Percentiles rank a stretch among this genome's conserved stretches.
Evolutionary conservation across 306 rosid species (phyloP).

Genomic region (Begonia fuchsioides): DNA sequence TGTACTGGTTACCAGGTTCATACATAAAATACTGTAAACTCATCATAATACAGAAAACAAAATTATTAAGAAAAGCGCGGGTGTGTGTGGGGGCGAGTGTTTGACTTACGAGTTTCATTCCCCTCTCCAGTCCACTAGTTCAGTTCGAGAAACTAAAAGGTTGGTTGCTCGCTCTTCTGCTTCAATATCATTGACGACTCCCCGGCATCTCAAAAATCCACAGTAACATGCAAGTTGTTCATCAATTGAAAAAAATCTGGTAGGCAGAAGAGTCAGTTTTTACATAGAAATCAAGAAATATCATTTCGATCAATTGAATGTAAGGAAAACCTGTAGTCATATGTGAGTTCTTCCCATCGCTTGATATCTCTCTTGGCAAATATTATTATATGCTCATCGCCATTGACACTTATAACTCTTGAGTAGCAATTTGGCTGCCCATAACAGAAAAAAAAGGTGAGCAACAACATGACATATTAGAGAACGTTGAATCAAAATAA

Average conservation of each 20-base stretch:
- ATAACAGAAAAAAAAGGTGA: constrained; percentile 10
- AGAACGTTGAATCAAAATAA: too few species aligned
- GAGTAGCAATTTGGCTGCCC: constrained; percentile 99
- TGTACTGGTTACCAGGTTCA: too few species aligned
- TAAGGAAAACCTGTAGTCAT: constrained; percentile 70
- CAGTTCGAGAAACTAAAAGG: constrained; percentile 47
- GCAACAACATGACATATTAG: constrained; percentile 1
- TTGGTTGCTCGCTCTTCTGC: constrained; percentile 86
- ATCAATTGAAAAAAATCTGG: constrained; percentile 88
- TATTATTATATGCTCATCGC: constrained; percentile 91
- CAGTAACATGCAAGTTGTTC: constrained; percentile 92
- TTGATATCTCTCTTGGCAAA: constrained; percentile 94
- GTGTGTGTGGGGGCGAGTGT: too few species aligned
- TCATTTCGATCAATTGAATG: constrained; percentile 7
- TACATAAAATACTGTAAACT: too few species aligned
- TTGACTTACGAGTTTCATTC: constrained; percentile 49
- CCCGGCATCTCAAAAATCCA: constrained; percentile 86
- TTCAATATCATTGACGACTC: constrained; percentile 82
- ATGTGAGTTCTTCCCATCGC: constrained; percentile 97
- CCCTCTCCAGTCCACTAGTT: constrained; percentile 79
- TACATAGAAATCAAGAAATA: constrained; percentile 14
- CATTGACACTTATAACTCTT: constrained; percentile 74
- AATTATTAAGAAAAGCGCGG: too few species aligned
- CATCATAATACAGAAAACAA: too few species aligned
- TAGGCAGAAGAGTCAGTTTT: constrained; percentile 21